Percentiles rank a stretch among this genome's conserved stretches.
phyloP scores from a whole-genome alignment of 805 yeast species.

The Pichia pseudocactophila region DNA sequence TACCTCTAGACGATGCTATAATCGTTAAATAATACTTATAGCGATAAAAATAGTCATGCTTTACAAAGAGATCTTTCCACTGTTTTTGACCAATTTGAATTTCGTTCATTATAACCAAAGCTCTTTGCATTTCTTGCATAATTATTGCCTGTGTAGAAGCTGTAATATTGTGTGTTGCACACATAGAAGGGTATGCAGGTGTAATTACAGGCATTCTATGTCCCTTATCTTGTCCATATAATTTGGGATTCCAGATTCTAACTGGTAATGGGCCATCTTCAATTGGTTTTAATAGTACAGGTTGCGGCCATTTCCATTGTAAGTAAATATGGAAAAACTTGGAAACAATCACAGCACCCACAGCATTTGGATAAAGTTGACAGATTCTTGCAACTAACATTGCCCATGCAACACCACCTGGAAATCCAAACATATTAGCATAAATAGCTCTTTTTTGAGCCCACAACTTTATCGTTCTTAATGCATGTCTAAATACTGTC shows the following conservation, averaged over 20 bases:
- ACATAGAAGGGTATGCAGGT: conserved; percentile 98
- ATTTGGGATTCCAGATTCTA: conserved; percentile 91
- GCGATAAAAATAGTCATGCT: conserved; percentile 72
- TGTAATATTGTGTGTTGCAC: conserved; percentile 95
- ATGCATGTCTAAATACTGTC: conserved; percentile 83
- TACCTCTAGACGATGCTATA: conserved; percentile 64
- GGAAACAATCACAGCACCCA: conserved; percentile 81
- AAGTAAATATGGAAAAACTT: conserved; percentile 80
- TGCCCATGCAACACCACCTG: conserved; percentile 99
- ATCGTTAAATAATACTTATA: conserved; percentile 84
- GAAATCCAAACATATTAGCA: conserved; percentile 93
- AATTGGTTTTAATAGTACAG: conserved; percentile 82
- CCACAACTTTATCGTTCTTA: conserved; percentile 92
- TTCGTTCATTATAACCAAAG: conserved; percentile 59
- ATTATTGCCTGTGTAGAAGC: conserved; percentile 81
- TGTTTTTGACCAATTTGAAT: conserved; percentile 51
- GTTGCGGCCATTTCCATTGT: conserved; percentile 98
- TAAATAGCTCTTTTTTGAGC: conserved; percentile 92
- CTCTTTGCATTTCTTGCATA: conserved; percentile 70
- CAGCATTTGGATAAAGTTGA: conserved; percentile 93
- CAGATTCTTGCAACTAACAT: conserved; percentile 98
- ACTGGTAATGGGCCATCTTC: conserved; percentile 97
- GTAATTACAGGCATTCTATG: conserved; percentile 98
- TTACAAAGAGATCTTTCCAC: conserved; percentile 71
- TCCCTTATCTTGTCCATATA: conserved; percentile 80